phyloP scores from a whole-genome alignment of 1,139 yeast genomes.

The Maudiozyma humilis region DNA sequence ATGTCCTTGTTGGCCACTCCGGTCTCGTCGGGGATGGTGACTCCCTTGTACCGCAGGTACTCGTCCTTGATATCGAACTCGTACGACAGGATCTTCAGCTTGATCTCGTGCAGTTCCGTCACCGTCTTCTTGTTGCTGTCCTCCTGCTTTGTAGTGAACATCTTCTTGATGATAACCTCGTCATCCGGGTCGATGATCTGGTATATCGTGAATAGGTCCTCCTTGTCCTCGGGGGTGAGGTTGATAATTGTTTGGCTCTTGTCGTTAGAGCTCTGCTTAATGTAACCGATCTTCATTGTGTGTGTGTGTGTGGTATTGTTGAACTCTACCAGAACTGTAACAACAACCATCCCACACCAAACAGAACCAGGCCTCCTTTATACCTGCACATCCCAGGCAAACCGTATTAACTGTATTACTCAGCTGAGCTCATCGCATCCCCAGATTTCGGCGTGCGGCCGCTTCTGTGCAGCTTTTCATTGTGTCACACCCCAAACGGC shows the following conservation, averaged over 20 bases:
- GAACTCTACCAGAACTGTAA: neutral
- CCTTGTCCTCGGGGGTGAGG: constrained; percentile 76
- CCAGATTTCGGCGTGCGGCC: no score
- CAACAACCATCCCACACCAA: neutral
- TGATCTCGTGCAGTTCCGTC: constrained; percentile 22
- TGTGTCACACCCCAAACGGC: no score
- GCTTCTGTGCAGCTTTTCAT: no score
- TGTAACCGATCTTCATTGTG: constrained; percentile 10
- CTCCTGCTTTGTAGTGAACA: constrained; percentile 24
- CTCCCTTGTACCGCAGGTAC: constrained; percentile 70
- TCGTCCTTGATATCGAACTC: constrained; percentile 77
- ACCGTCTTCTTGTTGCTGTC: constrained; percentile 23
- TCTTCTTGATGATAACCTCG: constrained; percentile 56
- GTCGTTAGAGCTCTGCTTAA: constrained; percentile 7
- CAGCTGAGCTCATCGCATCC: no score
- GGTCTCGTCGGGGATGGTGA: constrained; percentile 57
- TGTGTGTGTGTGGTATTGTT: neutral
- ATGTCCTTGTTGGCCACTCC: constrained; percentile 41
- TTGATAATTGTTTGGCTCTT: constrained; percentile 34
- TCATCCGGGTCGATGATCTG: constrained; percentile 74
- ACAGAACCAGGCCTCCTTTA: no score
- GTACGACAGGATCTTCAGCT: constrained; percentile 51
- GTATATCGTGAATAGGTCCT: constrained; percentile 86
- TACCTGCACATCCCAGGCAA: no score
- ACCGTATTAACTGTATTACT: no score